A percentile compares a stretch with the other conserved stretches of the same genome.
These are phyloP conservation scores for Pichia sp. DNA, from an alignment of 1,139 yeast species.

Conservation along the genomic window DNA sequence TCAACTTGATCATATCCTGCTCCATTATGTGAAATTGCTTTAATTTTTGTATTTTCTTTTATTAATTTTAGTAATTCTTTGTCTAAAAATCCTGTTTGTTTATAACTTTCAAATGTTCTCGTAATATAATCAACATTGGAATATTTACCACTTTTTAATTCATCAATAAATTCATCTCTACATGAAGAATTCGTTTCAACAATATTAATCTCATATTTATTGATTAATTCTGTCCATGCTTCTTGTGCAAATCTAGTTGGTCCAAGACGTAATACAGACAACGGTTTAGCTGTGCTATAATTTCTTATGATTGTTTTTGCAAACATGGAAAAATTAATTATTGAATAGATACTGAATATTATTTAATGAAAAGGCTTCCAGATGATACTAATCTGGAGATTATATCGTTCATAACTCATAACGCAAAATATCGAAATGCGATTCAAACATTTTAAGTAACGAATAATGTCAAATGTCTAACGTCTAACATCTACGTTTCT, in stretches of 20 bases:
- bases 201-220: constrained; percentile 42
- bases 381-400: no score
- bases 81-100: constrained; percentile 68
- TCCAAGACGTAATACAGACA: constrained; percentile 58
- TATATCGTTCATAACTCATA: no score
- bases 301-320: not conserved
- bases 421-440: no score
- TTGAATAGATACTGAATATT: no score
- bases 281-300: constrained; percentile 28
- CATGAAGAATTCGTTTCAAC: constrained; percentile 25
- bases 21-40: constrained; percentile 71
- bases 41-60: constrained; percentile 47
- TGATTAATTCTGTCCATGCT: constrained; percentile 47
- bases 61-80: constrained; percentile 56
- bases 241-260: constrained; percentile 44
- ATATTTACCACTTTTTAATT: constrained; percentile 43
- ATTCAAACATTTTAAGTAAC: no score
- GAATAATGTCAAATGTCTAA: no score
- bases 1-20: constrained; percentile 93
- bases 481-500: no score
- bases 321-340: not conserved
- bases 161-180: constrained; percentile 48
- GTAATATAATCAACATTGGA: constrained; percentile 42
- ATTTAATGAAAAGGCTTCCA: no score
- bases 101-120: constrained; percentile 31